phyloP scores from a whole-genome alignment of 768 basidiomycete genomes.

The Kondoa subrosea region DNA sequence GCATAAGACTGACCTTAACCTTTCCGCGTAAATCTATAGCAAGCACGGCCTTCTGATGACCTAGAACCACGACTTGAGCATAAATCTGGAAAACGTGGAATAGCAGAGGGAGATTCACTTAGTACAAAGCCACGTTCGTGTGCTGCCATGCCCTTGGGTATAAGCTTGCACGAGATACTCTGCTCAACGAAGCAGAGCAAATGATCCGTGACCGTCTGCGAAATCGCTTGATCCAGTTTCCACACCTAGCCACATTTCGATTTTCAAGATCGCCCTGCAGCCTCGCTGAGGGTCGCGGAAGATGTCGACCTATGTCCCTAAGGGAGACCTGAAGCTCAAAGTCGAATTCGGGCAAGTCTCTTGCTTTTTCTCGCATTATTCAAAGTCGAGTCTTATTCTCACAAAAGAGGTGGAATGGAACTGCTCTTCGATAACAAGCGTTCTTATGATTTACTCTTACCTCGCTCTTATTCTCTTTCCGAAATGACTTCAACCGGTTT shows the following conservation, averaged over 20 bases:
- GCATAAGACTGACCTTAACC: background rate
- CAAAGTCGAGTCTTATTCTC: background rate
- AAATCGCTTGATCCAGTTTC: too few species aligned
- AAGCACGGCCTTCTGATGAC: background rate
- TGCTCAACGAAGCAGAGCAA: too few species aligned
- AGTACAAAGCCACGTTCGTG: background rate
- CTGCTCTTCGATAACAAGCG: slow-evolving; percentile 60
- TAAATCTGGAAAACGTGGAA: background rate
- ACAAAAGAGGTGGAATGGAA: slow-evolving; percentile 59
- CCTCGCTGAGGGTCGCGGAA: background rate
- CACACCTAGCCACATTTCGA: too few species aligned
- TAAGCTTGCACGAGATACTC: too few species aligned
- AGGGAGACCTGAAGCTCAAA: slow-evolving; percentile 16
- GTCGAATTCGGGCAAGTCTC: slow-evolving; percentile 27
- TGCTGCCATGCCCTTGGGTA: too few species aligned
- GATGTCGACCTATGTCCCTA: background rate
- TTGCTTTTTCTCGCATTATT: slow-evolving; percentile 6
- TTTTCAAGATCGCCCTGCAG: background rate
- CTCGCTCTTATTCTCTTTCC: slow-evolving; percentile 34
- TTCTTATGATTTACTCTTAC: slow-evolving; percentile 43
- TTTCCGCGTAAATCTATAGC: background rate
- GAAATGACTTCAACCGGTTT: slow-evolving; percentile 20
- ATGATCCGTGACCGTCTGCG: too few species aligned
- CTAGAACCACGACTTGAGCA: background rate
- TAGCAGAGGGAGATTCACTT: background rate